Evolutionary conservation across 2,329 filamentous ascomycete species (phyloP).

Genomic region (Clonostachys rhizophaga): DNA sequence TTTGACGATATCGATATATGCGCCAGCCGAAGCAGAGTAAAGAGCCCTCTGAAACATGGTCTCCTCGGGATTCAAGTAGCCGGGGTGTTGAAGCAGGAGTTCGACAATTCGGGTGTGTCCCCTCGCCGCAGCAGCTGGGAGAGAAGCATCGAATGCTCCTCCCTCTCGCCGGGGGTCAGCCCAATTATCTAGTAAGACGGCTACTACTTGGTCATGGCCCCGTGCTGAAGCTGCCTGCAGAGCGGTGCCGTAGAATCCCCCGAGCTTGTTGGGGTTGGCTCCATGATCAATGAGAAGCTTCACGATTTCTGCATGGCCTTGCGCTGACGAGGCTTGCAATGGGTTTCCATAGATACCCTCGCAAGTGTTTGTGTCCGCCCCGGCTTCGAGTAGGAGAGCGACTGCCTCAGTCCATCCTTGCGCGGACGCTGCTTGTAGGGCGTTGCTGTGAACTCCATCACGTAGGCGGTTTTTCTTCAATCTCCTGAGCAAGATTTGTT

Average conservation of each 20-base stretch:
- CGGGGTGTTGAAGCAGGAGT: not conserved
- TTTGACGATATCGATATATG: not conserved
- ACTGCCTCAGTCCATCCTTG: not conserved
- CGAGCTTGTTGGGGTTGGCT: not conserved
- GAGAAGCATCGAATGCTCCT: not conserved
- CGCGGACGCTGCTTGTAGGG: not conserved
- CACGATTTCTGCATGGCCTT: not conserved
- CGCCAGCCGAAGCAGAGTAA: not conserved
- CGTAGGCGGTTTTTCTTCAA: no score
- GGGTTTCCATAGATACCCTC: not conserved
- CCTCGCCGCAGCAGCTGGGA: not conserved
- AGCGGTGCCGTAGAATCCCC: not conserved
- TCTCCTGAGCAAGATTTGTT: no score
- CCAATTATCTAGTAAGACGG: not conserved
- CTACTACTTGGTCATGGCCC: not conserved
- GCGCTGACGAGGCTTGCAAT: not conserved
- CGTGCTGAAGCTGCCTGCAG: not conserved
- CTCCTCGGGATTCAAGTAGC: not conserved
- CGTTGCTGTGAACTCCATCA: not conserved
- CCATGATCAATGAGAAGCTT: not conserved
- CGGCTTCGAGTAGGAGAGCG: not conserved
- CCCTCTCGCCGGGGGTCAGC: not conserved
- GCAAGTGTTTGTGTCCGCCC: not conserved
- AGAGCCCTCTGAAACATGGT: not conserved
- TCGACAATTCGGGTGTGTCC: not conserved